Conservation (phyloP, 768 basidiomycete genomes). For the Boletellus sp. region DNA sequence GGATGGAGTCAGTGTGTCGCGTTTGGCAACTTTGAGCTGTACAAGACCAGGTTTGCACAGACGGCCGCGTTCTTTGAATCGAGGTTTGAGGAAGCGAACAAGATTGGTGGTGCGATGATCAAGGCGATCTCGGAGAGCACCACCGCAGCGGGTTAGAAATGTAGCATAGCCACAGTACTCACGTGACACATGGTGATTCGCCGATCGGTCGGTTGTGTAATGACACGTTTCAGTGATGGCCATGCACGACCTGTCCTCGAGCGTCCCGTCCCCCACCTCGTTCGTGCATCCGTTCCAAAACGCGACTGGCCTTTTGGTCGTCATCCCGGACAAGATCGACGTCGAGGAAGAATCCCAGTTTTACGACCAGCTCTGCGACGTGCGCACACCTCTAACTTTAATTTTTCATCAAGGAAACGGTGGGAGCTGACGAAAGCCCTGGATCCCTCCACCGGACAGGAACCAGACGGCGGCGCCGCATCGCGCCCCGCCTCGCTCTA, state of each 20-base stretch:
- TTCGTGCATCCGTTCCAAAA: conserved; percentile 43
- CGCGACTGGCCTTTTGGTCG: conserved; percentile 45
- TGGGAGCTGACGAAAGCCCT: not conserved
- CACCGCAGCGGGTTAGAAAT: not conserved
- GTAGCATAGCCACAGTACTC: not conserved
- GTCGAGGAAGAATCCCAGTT: conserved; percentile 64
- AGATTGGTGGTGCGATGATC: conserved; percentile 85
- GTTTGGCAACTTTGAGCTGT: conserved; percentile 89
- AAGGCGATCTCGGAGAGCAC: conserved; percentile 71
- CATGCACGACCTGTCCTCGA: conserved; percentile 1
- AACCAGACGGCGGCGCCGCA: conserved; percentile 18
- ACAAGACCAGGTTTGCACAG: conserved; percentile 72
- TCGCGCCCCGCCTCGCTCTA: conserved; percentile 17
- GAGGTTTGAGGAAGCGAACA: conserved; percentile 82
- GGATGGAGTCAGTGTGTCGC: conserved; percentile 96
- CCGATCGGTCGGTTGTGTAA: not conserved
- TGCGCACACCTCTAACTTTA: conserved; percentile 12
- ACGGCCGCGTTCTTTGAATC: conserved; percentile 82
- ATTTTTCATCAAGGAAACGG: not conserved
- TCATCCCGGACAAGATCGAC: conserved; percentile 57
- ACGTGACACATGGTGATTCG: conserved; percentile 1
- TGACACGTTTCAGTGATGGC: not conserved
- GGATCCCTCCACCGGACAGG: conserved; percentile 6
- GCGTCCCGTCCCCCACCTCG: conserved; percentile 5
- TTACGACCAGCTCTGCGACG: conserved; percentile 61